Percentiles rank a stretch among this genome's conserved stretches.
Evolutionary conservation across 176 grass and related monocot species (phyloP).

Genomic region (Alopecurus myosuroides): DNA sequence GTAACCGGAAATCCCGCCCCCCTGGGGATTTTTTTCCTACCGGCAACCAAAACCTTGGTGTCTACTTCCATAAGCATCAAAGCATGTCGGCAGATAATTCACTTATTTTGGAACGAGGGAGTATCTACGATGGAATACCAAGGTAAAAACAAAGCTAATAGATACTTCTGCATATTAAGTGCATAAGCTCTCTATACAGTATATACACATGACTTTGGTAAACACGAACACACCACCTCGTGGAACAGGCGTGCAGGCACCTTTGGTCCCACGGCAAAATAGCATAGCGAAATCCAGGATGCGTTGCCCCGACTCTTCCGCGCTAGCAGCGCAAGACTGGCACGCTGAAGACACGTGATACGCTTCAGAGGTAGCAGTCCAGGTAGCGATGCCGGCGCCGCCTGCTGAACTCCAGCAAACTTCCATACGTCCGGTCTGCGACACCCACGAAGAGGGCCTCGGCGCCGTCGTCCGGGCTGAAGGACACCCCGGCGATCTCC

Average conservation of each 20-base stretch:
- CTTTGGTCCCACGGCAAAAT: background rate
- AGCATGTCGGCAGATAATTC: too few relatives aligned
- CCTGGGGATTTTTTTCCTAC: too few relatives aligned
- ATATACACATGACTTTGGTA: background rate
- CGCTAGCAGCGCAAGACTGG: background rate
- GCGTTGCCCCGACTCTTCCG: background rate
- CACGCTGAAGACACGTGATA: background rate
- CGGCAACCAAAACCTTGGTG: too few relatives aligned
- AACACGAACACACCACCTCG: background rate
- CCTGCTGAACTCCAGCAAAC: conserved; percentile 66
- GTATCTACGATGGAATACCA: too few relatives aligned
- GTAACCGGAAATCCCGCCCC: too few relatives aligned
- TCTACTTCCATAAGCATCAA: too few relatives aligned
- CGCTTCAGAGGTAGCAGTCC: conserved; percentile 27
- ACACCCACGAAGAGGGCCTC: conserved; percentile 68
- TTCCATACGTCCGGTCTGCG: conserved; percentile 69
- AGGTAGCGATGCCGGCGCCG: conserved; percentile 29
- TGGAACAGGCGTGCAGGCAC: background rate
- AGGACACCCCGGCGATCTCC: conserved; percentile 67
- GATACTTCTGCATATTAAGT: too few relatives aligned
- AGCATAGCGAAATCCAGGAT: background rate
- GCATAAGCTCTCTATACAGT: too few relatives aligned
- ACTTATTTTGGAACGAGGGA: too few relatives aligned
- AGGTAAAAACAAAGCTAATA: too few relatives aligned
- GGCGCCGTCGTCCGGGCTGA: conserved; percentile 45